These are phyloP conservation scores for Brassica napus DNA, from an alignment of 345 rosid species.

Conservation along the genomic window DNA sequence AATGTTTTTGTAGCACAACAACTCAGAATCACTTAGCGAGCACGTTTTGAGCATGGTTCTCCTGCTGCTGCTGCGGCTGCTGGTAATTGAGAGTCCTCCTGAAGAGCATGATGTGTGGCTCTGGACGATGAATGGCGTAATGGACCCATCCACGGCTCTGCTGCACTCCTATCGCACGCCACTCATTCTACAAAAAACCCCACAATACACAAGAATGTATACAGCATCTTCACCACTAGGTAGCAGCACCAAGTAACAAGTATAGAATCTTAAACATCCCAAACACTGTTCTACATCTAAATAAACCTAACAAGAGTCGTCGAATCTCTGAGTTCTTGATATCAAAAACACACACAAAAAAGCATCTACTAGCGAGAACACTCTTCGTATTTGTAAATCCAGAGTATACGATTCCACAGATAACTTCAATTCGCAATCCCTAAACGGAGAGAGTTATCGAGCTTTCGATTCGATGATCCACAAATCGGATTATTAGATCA, in stretches of 20 bases:
- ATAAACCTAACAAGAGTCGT: neutral
- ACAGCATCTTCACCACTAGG: neutral
- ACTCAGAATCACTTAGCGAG: neutral
- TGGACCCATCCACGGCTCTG: slow-evolving; percentile 99
- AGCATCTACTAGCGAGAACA: neutral
- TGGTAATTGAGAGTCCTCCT: slow-evolving; percentile 89
- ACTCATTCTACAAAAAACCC: slow-evolving; percentile 55
- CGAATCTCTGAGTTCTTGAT: neutral
- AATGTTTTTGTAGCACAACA: no score
- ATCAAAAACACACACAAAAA: neutral
- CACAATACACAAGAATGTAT: neutral
- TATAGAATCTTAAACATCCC: neutral
- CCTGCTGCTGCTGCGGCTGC: neutral
- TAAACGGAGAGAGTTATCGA: neutral
- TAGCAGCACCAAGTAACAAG: neutral
- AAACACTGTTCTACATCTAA: neutral
- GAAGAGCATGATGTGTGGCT: slow-evolving; percentile 98
- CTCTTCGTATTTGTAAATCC: neutral
- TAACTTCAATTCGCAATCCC: neutral
- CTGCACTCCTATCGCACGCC: slow-evolving; percentile 97
- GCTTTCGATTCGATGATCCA: neutral
- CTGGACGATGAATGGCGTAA: slow-evolving; percentile 96
- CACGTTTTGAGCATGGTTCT: neutral
- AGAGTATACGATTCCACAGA: neutral
- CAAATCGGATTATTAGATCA: neutral